Evolutionary conservation across 495 filamentous ascomycete genomes (phyloP), one percentile per base, ranked within the genome.

Genomic region (Xylaria telfairii): DNA sequence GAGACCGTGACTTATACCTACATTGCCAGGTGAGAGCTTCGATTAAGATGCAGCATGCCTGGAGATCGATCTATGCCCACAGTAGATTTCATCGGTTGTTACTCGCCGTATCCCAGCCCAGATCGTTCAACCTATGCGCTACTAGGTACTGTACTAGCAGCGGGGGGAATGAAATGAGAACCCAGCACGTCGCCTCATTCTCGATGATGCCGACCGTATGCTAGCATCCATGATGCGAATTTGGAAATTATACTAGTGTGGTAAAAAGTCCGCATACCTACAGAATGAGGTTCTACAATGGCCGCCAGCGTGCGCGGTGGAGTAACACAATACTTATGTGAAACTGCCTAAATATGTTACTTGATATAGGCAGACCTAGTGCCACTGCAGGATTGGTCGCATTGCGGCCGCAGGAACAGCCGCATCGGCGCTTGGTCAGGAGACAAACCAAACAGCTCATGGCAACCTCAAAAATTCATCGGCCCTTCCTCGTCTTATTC

Each of bases 351-450:
- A 47, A 46, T 34, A 39, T 37, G 15, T 60, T 42, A 56, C 34
- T 26, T 13, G 37, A 34, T 26, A 62, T 41, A 62, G 32, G 28
- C 56, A 37, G 37, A n/a, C 30, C 17, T n/a, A 37, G 30, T 59
- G 17, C 32, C 19, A 34, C 51, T 62, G 32, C 42, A 41, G 42
- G 30, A 39, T 32, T 65, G 76, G 76, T 72, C 72, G 74, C 74
- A 78, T 73, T 71, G 61, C 56, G 74, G 76, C 73, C 76, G 76
- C 76, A 78, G 76, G 69, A 47, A 65, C 66, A 69, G 70, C 68
- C 74, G 76, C 76, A 78, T 76, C 67, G 74, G 44, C 51, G 30
- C 53, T 54, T 67, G 71, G 74, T 78, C 76, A 78, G 76, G 72
- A 73, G 74, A 78, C 72, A 74, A 71, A 69, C 71, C 56, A 67